Evolutionary conservation across 2,329 filamentous ascomycete genomes (phyloP).

Genomic region (Nannizzia gypsea): DNA sequence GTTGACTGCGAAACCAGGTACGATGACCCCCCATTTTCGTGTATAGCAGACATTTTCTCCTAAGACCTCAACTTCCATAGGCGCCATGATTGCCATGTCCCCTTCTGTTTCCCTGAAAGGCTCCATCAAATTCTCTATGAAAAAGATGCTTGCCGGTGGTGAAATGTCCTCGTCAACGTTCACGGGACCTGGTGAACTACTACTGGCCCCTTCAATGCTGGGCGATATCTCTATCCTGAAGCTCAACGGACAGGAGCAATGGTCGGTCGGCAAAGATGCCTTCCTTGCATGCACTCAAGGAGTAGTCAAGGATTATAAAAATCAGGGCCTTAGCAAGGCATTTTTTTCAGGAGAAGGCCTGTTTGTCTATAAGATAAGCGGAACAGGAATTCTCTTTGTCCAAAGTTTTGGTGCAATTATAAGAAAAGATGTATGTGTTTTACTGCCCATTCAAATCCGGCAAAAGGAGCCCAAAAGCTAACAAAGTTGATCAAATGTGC

Average conservation of each 20-base stretch:
- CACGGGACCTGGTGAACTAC: constrained; percentile 80
- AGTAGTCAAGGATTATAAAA: constrained; percentile 77
- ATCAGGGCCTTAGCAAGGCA: constrained; percentile 74
- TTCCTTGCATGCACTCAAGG: constrained; percentile 79
- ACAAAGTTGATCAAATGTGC: neutral
- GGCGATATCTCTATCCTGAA: constrained; percentile 78
- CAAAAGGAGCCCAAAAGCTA: neutral
- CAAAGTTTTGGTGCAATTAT: constrained; percentile 93
- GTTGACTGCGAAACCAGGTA: constrained; percentile 64
- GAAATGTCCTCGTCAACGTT: constrained; percentile 69
- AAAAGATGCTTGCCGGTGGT: constrained; percentile 76
- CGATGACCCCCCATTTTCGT: constrained; percentile 1
- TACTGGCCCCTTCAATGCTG: constrained; percentile 66
- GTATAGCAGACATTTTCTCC: neutral
- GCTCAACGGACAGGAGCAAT: constrained; percentile 53
- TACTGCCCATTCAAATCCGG: neutral
- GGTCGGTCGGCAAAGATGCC: constrained; percentile 77
- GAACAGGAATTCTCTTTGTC: constrained; percentile 73
- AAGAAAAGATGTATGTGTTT: constrained; percentile 64
- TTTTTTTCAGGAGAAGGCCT: constrained; percentile 90
- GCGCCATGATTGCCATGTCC: constrained; percentile 91
- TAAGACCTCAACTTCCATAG: constrained; percentile 27
- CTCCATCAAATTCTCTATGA: constrained; percentile 70
- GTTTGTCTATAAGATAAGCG: constrained; percentile 77
- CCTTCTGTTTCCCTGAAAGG: constrained; percentile 76